phyloP scores from a whole-genome alignment of 1,284 basidiomycete genomes.

The Coriolopsis trogii region DNA sequence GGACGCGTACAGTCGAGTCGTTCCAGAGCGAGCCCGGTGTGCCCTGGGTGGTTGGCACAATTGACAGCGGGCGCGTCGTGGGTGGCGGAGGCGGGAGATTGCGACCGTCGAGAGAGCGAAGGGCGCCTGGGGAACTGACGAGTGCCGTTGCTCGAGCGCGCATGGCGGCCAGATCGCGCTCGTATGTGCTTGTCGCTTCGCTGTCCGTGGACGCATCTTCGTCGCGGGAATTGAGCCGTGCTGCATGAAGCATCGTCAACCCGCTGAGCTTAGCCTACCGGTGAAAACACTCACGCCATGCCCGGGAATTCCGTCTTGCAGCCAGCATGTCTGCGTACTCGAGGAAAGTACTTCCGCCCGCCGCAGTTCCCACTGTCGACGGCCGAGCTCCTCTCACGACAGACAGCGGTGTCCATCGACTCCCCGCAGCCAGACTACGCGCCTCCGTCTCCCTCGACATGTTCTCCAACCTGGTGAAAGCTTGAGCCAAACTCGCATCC shows the following conservation, averaged over 20 bases:
- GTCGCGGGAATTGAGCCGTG: conserved; percentile 28
- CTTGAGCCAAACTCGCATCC: conserved; percentile 8
- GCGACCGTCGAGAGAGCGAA: conserved; percentile 11
- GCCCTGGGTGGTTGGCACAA: conserved; percentile 25
- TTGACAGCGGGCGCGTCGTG: conserved; percentile 13
- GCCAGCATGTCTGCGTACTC: background rate
- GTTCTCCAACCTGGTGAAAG: conserved; percentile 9
- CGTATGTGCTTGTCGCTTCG: conserved; percentile 31
- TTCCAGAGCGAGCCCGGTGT: conserved; percentile 23
- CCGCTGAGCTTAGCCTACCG: background rate
- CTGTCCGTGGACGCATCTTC: conserved; percentile 28
- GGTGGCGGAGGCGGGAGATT: conserved; percentile 20
- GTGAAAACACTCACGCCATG: conserved; percentile 24
- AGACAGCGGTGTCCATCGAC: background rate
- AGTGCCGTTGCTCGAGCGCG: conserved; percentile 29
- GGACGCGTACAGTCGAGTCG: conserved; percentile 20
- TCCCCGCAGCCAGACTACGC: background rate
- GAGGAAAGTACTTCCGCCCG: background rate
- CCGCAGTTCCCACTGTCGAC: background rate
- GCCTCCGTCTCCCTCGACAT: conserved; percentile 6
- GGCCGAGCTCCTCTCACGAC: background rate
- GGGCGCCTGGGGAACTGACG: conserved; percentile 2
- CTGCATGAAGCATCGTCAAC: conserved; percentile 10
- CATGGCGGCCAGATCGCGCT: conserved; percentile 31
- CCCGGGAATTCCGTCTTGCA: conserved; percentile 21